Conservation (phyloP, 805 yeast species). For the Zygoascus ofunaensis region DNA sequence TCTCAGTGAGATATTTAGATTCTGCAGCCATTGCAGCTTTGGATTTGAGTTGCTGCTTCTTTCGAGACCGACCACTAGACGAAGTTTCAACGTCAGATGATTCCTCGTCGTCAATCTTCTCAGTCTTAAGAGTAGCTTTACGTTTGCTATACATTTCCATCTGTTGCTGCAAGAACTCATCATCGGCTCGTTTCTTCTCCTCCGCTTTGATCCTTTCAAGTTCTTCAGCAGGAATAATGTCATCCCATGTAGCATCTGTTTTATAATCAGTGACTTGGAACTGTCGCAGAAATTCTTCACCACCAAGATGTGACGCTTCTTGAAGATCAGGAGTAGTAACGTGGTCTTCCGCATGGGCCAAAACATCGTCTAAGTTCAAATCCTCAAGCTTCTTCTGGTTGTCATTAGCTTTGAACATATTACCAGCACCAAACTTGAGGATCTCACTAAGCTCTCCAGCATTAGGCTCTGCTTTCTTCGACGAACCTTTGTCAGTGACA, state of each 20-base stretch:
- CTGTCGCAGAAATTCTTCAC: constrained; percentile 94
- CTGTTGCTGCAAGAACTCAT: constrained; percentile 78
- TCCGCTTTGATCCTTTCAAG: constrained; percentile 80
- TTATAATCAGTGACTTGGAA: constrained; percentile 98
- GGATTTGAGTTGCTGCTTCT: constrained; percentile 32
- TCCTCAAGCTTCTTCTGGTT: constrained; percentile 94
- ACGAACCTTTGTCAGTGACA: constrained; percentile 64
- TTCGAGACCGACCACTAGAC: constrained; percentile 30
- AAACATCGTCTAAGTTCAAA: constrained; percentile 88
- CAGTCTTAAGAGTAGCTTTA: constrained; percentile 53
- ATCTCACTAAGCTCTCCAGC: constrained; percentile 84
- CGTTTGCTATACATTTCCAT: constrained; percentile 79
- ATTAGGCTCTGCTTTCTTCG: constrained; percentile 63
- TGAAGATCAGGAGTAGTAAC: constrained; percentile 93
- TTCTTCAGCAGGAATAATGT: constrained; percentile 93
- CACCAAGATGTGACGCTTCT: constrained; percentile 86
- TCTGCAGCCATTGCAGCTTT: constrained; percentile 32
- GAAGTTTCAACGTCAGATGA: constrained; percentile 27
- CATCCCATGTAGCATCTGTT: constrained; percentile 99
- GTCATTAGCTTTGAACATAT: constrained; percentile 92
- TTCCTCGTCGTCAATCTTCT: constrained; percentile 35
- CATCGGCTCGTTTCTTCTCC: constrained; percentile 79
- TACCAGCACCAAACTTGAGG: constrained; percentile 95
- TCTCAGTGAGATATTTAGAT: constrained; percentile 59
- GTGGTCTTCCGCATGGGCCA: constrained; percentile 96